A percentile compares a stretch with the other conserved stretches of the same genome.
phyloP scores from a whole-genome alignment of 169 alveolate species.

The Babesia ovata region DNA sequence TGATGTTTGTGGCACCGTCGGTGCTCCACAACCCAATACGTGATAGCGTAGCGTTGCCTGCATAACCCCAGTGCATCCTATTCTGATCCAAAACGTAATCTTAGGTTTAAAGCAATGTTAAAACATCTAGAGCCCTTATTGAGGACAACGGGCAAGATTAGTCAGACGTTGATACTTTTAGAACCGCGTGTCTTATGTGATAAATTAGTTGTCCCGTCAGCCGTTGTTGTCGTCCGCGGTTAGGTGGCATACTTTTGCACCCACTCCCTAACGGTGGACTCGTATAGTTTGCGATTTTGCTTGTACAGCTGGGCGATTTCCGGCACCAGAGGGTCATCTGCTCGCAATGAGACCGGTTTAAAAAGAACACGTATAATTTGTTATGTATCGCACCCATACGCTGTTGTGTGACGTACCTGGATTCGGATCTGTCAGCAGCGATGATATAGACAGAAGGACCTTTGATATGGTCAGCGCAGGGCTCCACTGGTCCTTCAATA shows the following conservation, averaged over 20 bases:
- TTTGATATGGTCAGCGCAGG: slow-evolving; percentile 99
- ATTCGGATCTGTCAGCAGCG: slow-evolving; percentile 97
- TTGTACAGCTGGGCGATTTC: slow-evolving; percentile 98
- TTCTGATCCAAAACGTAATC: background rate
- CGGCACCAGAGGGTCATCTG: slow-evolving; percentile 98
- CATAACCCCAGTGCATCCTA: background rate
- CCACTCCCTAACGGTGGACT: slow-evolving; percentile 98
- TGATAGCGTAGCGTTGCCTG: background rate
- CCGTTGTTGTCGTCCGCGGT: slow-evolving; percentile 7
- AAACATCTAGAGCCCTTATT: slow-evolving; percentile 18
- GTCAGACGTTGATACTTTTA: slow-evolving; percentile 24
- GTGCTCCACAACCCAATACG: no score
- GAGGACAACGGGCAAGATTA: slow-evolving; percentile 2
- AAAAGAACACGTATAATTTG: background rate
- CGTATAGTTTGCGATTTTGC: slow-evolving; percentile 92
- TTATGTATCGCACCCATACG: background rate
- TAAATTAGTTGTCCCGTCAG: slow-evolving; percentile 16
- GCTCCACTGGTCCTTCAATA: slow-evolving; percentile 98
- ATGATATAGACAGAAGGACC: slow-evolving; percentile 96
- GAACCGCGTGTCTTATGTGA: slow-evolving; percentile 11
- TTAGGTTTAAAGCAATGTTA: slow-evolving; percentile 26
- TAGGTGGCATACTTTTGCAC: slow-evolving; percentile 94
- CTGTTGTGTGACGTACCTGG: slow-evolving; percentile 77
- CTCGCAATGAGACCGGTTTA: background rate
- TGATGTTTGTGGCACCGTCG: no score